These are phyloP conservation scores for Neopestalotiopsis clavispora DNA, from an alignment of 2,329 filamentous ascomycete genomes.

Conservation along the genomic window DNA sequence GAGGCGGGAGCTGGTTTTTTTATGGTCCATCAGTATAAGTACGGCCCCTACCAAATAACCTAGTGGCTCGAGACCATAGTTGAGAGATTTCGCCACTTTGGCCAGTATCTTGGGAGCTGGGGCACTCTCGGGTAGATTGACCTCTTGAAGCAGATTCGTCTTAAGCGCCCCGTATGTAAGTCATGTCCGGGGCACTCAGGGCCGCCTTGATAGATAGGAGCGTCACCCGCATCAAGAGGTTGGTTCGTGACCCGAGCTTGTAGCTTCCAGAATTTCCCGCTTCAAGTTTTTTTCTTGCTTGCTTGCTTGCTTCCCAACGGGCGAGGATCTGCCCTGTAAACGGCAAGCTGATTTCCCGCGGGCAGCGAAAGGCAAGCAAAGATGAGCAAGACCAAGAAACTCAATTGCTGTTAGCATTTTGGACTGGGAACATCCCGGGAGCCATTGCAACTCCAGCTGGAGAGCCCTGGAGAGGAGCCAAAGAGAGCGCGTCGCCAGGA, in stretches of 20 bases:
- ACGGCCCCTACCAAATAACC: background rate
- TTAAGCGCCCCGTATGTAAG: slow-evolving; percentile 11
- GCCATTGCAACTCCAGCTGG: slow-evolving; percentile 15
- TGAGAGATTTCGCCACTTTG: slow-evolving; percentile 19
- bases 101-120: slow-evolving; percentile 6
- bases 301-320: slow-evolving; percentile 6
- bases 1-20: slow-evolving; percentile 9
- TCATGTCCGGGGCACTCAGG: slow-evolving; percentile 13
- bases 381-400: slow-evolving; percentile 10
- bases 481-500: background rate
- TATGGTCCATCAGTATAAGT: slow-evolving; percentile 11
- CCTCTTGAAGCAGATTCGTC: slow-evolving; percentile 2
- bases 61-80: background rate
- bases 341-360: background rate
- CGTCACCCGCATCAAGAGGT: slow-evolving; percentile 13
- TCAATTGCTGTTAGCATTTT: slow-evolving; percentile 13
- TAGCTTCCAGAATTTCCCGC: slow-evolving; percentile 6
- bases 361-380: background rate
- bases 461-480: background rate
- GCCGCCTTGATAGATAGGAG: background rate
- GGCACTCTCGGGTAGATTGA: slow-evolving; percentile 10
- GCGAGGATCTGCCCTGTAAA: slow-evolving; percentile 18
- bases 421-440: slow-evolving; percentile 18
- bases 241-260: slow-evolving; percentile 15
- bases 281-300: background rate